Evolutionary conservation across 1,284 basidiomycete species (phyloP).

Genomic region (Salmacisia buchloeana): DNA sequence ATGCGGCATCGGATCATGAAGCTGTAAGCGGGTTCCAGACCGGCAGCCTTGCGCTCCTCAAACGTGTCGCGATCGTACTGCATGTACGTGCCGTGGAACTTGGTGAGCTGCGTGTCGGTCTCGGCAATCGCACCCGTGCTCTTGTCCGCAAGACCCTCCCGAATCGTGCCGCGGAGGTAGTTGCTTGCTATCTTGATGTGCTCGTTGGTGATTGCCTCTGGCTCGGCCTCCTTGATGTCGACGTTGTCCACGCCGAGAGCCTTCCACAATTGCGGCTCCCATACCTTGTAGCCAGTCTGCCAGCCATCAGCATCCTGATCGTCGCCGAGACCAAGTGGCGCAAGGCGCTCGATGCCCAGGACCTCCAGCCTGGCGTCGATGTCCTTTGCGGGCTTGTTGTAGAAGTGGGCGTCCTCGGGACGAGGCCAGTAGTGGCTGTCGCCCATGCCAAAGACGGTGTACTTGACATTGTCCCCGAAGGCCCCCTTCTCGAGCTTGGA

Average conservation of each 20-base stretch:
- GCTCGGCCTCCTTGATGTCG: slow-evolving; percentile 84
- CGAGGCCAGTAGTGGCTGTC: slow-evolving; percentile 99
- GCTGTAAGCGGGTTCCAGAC: slow-evolving; percentile 88
- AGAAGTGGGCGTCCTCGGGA: slow-evolving; percentile 89
- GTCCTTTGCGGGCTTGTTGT: slow-evolving; percentile 95
- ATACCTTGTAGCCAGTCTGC: slow-evolving; percentile 90
- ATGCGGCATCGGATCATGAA: slow-evolving; percentile 99
- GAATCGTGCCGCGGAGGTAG: slow-evolving; percentile 91
- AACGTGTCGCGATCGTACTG: slow-evolving; percentile 93
- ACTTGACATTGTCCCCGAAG: slow-evolving; percentile 24
- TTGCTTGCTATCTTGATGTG: slow-evolving; percentile 97
- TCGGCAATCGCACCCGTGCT: slow-evolving; percentile 83
- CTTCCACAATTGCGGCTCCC: slow-evolving; percentile 92
- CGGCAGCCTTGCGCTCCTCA: slow-evolving; percentile 86
- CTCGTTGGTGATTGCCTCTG: slow-evolving; percentile 96
- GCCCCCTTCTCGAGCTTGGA: slow-evolving; percentile 55
- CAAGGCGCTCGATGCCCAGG: slow-evolving; percentile 41
- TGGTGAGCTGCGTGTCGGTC: slow-evolving; percentile 88
- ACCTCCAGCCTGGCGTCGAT: slow-evolving; percentile 62
- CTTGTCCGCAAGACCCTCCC: slow-evolving; percentile 76
- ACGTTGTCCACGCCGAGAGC: slow-evolving; percentile 84
- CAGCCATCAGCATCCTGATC: slow-evolving; percentile 96
- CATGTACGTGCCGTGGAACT: slow-evolving; percentile 76
- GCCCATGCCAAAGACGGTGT: slow-evolving; percentile 84
- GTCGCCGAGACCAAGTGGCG: slow-evolving; percentile 70